These are phyloP conservation scores for Penicillium sp. DNA, from an alignment of 2,329 filamentous ascomycete genomes.

Conservation along the genomic window DNA sequence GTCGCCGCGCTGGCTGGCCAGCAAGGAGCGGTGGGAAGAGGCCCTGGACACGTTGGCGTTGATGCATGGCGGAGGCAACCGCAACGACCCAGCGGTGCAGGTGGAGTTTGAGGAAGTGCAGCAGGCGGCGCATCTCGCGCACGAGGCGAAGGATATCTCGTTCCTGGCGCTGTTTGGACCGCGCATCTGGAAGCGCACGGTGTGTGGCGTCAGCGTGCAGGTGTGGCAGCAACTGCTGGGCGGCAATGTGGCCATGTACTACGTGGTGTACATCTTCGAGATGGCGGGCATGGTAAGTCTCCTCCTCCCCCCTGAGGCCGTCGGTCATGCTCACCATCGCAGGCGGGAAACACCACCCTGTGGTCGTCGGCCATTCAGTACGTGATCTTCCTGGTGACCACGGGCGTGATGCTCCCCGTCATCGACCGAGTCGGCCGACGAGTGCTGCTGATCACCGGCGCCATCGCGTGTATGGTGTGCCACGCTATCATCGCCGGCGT, in stretches of 20 bases:
- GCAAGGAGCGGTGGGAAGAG: constrained; percentile 58
- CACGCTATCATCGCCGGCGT: constrained; percentile 57
- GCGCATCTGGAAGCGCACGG: constrained; percentile 51
- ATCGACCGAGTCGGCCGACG: constrained; percentile 53
- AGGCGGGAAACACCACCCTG: constrained; percentile 43
- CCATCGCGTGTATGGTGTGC: constrained; percentile 46
- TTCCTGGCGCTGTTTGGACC: constrained; percentile 47
- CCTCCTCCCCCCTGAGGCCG: not conserved
- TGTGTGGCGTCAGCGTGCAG: constrained; percentile 54
- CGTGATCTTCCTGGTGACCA: constrained; percentile 56
- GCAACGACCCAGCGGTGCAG: constrained; percentile 54
- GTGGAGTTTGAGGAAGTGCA: constrained; percentile 49
- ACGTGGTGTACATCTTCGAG: constrained; percentile 59
- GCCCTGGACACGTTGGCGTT: constrained; percentile 52
- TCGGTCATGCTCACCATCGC: not conserved
- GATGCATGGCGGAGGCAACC: constrained; percentile 57
- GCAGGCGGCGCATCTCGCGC: constrained; percentile 33
- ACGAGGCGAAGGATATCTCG: constrained; percentile 34
- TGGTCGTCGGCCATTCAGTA: constrained; percentile 58
- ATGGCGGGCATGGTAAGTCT: constrained; percentile 54
- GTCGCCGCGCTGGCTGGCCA: constrained; percentile 61
- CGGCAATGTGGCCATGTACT: constrained; percentile 59
- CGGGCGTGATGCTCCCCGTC: constrained; percentile 49
- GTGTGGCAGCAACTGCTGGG: constrained; percentile 58
- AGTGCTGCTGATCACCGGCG: constrained; percentile 48